Conservation (phyloP, 1,284 basidiomycete genomes). For the Pseudomicrostroma phylloplanum region DNA sequence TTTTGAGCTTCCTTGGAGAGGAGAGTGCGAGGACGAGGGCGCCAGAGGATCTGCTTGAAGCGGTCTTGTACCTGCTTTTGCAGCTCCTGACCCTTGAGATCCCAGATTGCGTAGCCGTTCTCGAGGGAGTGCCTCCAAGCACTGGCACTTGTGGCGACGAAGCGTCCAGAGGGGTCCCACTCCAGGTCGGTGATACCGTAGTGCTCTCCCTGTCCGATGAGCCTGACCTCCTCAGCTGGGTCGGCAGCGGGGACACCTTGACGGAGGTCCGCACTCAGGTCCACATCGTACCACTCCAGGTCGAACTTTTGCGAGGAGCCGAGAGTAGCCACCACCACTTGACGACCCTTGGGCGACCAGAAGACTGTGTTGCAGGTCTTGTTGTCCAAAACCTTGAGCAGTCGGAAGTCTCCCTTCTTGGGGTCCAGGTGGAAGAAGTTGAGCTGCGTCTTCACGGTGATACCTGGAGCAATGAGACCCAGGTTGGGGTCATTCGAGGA, state of each 20-base stretch:
- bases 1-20: constrained; percentile 84
- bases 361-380: constrained; percentile 91
- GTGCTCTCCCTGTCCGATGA: constrained; percentile 79
- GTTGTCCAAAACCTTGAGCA: constrained; percentile 72
- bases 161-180: constrained; percentile 96
- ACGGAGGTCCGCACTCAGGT: constrained; percentile 68
- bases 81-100: constrained; percentile 90
- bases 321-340: constrained; percentile 90
- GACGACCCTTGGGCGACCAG: constrained; percentile 94
- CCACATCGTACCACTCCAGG: constrained; percentile 97
- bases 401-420: constrained; percentile 87
- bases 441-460: constrained; percentile 91
- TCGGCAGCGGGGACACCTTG: constrained; percentile 60
- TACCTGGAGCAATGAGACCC: constrained; percentile 75
- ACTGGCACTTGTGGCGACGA: constrained; percentile 85
- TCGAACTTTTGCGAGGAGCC: constrained; percentile 93
- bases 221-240: constrained; percentile 71
- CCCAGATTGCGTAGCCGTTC: constrained; percentile 94
- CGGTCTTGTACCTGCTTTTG: constrained; percentile 81
- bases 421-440: constrained; percentile 93
- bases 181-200: constrained; percentile 97
- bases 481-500: constrained; percentile 90
- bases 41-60: constrained; percentile 99
- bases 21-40: constrained; percentile 81
- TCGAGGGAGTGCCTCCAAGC: constrained; percentile 94